Conservation (phyloP, 2,329 filamentous ascomycete genomes). For the Elsinoe australis region DNA sequence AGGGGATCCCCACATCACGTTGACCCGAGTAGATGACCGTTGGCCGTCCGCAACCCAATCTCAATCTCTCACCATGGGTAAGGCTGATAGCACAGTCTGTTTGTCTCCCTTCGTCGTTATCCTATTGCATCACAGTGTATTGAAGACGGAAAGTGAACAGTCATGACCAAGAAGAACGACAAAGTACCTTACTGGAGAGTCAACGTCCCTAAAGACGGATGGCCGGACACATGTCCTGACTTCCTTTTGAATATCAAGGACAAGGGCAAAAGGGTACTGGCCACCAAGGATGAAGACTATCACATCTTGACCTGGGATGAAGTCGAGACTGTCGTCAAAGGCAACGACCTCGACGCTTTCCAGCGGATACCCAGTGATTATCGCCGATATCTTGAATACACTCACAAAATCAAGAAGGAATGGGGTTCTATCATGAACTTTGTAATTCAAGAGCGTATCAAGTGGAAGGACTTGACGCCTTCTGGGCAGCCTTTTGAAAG, state of each 20-base stretch:
- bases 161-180: neutral
- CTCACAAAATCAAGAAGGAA: conserved; percentile 52
- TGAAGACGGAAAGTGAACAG: no score
- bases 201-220: conserved; percentile 60
- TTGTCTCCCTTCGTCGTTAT: neutral
- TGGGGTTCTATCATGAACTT: conserved; percentile 75
- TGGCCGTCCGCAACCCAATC: conserved; percentile 12
- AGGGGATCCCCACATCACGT: neutral
- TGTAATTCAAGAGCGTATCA: conserved; percentile 60
- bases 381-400: conserved; percentile 67
- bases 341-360: conserved; percentile 68
- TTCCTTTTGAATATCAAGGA: conserved; percentile 56
- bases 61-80: conserved; percentile 9
- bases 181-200: conserved; percentile 68
- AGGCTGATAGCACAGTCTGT: neutral
- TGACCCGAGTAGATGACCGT: neutral
- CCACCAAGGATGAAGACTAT: conserved; percentile 62
- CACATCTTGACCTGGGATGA: conserved; percentile 58
- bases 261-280: conserved; percentile 65
- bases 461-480: conserved; percentile 52
- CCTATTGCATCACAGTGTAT: neutral
- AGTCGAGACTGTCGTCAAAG: conserved; percentile 54
- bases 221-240: conserved; percentile 60
- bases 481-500: conserved; percentile 38
- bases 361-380: conserved; percentile 69